Evolutionary conservation across 2,329 filamentous ascomycete species (phyloP).

Genomic region (Berkeleyomyces rouxiae): DNA sequence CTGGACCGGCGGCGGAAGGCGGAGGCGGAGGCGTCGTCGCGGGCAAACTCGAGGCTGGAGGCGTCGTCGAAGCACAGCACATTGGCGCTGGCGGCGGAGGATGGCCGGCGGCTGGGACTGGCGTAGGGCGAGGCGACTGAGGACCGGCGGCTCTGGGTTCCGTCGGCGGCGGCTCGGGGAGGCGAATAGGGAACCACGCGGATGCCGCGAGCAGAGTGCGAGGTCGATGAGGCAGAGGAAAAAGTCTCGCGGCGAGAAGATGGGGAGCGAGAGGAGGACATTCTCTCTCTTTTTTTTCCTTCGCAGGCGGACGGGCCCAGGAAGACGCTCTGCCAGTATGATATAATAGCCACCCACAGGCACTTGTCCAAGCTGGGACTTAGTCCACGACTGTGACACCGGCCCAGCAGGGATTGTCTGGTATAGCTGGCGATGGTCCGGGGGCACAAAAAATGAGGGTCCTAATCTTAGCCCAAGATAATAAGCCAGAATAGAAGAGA

Average conservation of each 20-base stretch:
- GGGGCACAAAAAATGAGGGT: not conserved
- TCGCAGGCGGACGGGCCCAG: not conserved
- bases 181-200: slow-evolving; percentile 34
- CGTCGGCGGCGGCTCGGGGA: slow-evolving; percentile 23
- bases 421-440: not conserved
- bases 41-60: too few relatives aligned
- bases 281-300: not conserved
- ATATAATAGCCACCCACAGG: too few relatives aligned
- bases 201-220: slow-evolving; percentile 26
- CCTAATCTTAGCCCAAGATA: slow-evolving; percentile 5
- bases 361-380: not conserved
- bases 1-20: not conserved
- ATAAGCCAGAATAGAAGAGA: not conserved
- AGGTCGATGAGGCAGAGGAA: slow-evolving; percentile 12
- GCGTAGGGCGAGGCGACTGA: slow-evolving; percentile 9
- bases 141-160: slow-evolving; percentile 15
- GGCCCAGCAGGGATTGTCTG: not conserved
- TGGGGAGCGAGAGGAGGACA: slow-evolving; percentile 16
- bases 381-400: not conserved
- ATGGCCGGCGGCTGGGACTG: too few relatives aligned
- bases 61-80: too few relatives aligned
- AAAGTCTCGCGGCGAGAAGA: slow-evolving; percentile 11
- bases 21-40: too few relatives aligned
- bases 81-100: too few relatives aligned
- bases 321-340: not conserved